Percentiles rank a stretch among this genome's conserved stretches.
phyloP scores from a whole-genome alignment of 352 stramenopile species.

The Blastocystis sp. region DNA sequence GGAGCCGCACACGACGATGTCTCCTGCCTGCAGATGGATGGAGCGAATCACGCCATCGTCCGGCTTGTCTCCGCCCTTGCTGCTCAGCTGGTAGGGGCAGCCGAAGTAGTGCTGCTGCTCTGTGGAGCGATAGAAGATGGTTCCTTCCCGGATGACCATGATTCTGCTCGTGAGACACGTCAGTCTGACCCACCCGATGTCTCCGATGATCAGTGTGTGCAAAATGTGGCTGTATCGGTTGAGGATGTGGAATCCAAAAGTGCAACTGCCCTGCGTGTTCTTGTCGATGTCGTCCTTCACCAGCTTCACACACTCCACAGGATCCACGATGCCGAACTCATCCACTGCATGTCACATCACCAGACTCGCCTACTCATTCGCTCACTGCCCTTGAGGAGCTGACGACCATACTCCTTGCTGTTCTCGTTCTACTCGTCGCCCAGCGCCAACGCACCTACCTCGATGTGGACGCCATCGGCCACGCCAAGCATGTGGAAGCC shows the following conservation, averaged over 20 bases:
- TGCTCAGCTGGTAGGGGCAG: constrained; percentile 31
- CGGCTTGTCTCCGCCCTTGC: constrained; percentile 33
- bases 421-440: neutral
- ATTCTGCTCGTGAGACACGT: neutral
- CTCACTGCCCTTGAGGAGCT: constrained; percentile 42
- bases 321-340: constrained; percentile 55
- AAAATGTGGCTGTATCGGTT: constrained; percentile 58
- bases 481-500: constrained; percentile 40
- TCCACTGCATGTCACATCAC: neutral
- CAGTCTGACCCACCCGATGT: neutral
- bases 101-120: constrained; percentile 56
- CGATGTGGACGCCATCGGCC: constrained; percentile 44
- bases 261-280: constrained; percentile 52
- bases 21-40: constrained; percentile 9
- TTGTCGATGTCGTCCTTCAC: constrained; percentile 42
- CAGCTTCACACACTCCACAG: constrained; percentile 55
- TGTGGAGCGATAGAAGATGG: constrained; percentile 54
- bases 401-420: constrained; percentile 1
- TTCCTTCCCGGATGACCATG: constrained; percentile 49
- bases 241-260: constrained; percentile 49
- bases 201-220: constrained; percentile 42
- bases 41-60: constrained; percentile 54
- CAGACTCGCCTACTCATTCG: neutral
- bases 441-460: neutral
- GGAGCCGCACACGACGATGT: constrained; percentile 34